Base-by-base conservation (phyloP, 805 yeast species). In the Candida orba region DNA sequence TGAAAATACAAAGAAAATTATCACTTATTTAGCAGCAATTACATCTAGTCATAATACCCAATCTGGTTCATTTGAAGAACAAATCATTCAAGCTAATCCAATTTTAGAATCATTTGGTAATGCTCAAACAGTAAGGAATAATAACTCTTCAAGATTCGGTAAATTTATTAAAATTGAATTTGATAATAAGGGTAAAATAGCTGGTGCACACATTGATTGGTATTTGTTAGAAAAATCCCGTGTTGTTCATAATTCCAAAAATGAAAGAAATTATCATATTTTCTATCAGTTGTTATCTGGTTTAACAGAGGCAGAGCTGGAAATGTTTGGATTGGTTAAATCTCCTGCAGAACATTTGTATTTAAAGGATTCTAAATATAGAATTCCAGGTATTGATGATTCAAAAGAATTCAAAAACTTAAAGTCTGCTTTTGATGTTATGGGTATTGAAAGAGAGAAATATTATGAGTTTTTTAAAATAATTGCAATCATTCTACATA, bases 111-210 rank as follows among this genome's bases (percentile, higher is more conserved):
- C 96, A 29, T 93, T 93, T 63, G 99, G 99, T 53, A 93, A 93
- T 63, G 91, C 99, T 2, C 95, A 91, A 57, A 93, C 99, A 0
- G 86, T 88, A 14, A 77, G 93, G 56, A 93, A 93, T 61, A 81
- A 90, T 62, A 93, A 93, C 63, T 89, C 97, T 4, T 91, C 98
- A 6, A 77, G 99, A 58, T 93, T 93, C 62, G 99, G 99, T 33
- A 93, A 93, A 65, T 93, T 93, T 58, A 86, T 93, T 50, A 84
- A 89, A 57, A 85, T 93, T 46, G 88, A 81, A 58, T 86, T 91
- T 53, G 72, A 75, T 44, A 55, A 66, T 4, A 60, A 71, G 10
- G 87, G 87, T 4, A 73, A 73, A 46, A 82, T 93, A 37, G 71
- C 76, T 18, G 96, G 96, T 12, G 98, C 98, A 10, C 82, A 85